A percentile compares a stretch with the other conserved stretches of the same genome.
These are phyloP conservation scores for Macrolepiota fuliginosa DNA, from an alignment of 768 basidiomycete genomes.

Conservation along the genomic window DNA sequence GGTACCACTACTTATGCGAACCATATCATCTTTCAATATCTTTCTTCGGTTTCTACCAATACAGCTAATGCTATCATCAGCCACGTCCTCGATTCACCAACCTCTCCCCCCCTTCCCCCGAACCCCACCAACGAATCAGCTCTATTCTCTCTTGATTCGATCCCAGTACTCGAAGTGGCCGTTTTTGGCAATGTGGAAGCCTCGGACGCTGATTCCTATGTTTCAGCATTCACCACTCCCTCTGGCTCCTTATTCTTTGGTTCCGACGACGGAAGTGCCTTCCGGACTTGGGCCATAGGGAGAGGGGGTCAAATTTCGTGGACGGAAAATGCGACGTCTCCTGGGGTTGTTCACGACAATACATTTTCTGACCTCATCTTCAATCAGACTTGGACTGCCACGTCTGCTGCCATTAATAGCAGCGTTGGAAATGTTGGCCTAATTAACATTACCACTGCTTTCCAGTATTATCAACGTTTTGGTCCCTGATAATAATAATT, in stretches of 20 bases:
- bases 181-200: constrained; percentile 56
- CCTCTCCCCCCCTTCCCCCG: constrained; percentile 38
- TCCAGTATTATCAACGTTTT: constrained; percentile 30
- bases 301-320: constrained; percentile 40
- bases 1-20: constrained; percentile 53
- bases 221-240: constrained; percentile 50
- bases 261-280: constrained; percentile 40
- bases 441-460: constrained; percentile 43
- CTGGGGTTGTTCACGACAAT: constrained; percentile 48
- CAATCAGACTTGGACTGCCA: constrained; percentile 47
- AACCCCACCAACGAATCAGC: constrained; percentile 27
- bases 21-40: constrained; percentile 58
- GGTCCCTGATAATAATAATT: constrained; percentile 24
- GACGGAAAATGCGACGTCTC: constrained; percentile 50
- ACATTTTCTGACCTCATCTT: constrained; percentile 42
- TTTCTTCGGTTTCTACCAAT: constrained; percentile 46
- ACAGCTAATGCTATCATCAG: constrained; percentile 46
- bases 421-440: constrained; percentile 31
- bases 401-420: constrained; percentile 33
- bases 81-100: constrained; percentile 38
- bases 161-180: constrained; percentile 60
- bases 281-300: constrained; percentile 56
- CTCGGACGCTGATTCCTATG: constrained; percentile 43
- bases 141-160: constrained; percentile 37
- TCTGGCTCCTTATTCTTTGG: constrained; percentile 59